Evolutionary conservation across 2,329 filamentous ascomycete genomes (phyloP).

Genomic region (Neopestalotiopsis clavispora): DNA sequence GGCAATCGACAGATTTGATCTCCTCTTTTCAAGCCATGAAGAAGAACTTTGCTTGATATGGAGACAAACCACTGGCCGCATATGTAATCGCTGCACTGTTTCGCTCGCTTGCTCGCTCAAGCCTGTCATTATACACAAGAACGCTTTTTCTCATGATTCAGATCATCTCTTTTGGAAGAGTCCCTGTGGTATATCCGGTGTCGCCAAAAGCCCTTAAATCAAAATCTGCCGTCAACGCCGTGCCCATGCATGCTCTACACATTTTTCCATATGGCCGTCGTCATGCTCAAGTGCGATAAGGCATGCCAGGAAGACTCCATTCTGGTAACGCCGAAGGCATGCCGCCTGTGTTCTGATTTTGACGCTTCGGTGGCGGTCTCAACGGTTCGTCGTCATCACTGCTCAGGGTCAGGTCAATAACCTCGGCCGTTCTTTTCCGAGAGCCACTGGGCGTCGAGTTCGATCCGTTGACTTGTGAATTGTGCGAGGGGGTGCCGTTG

Average conservation of each 20-base stretch:
- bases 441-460: constrained; percentile 36
- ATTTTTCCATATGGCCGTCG: neutral
- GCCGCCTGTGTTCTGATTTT: constrained; percentile 27
- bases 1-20: neutral
- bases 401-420: constrained; percentile 62
- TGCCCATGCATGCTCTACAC: constrained; percentile 12
- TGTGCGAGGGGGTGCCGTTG: constrained; percentile 20
- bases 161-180: neutral
- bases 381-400: constrained; percentile 52
- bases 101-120: neutral
- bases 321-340: neutral
- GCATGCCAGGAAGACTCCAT: neutral
- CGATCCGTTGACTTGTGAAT: constrained; percentile 7
- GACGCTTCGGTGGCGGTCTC: constrained; percentile 51
- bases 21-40: neutral
- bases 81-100: neutral
- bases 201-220: constrained; percentile 2
- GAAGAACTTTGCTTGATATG: neutral
- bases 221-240: constrained; percentile 17
- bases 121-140: constrained; percentile 4
- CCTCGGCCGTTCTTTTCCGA: constrained; percentile 42
- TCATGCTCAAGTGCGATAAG: neutral
- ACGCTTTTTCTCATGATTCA: neutral
- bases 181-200: constrained; percentile 14
- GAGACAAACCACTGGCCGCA: neutral